Conservation (phyloP, 257 asterid genomes). For the Vinca minor region DNA sequence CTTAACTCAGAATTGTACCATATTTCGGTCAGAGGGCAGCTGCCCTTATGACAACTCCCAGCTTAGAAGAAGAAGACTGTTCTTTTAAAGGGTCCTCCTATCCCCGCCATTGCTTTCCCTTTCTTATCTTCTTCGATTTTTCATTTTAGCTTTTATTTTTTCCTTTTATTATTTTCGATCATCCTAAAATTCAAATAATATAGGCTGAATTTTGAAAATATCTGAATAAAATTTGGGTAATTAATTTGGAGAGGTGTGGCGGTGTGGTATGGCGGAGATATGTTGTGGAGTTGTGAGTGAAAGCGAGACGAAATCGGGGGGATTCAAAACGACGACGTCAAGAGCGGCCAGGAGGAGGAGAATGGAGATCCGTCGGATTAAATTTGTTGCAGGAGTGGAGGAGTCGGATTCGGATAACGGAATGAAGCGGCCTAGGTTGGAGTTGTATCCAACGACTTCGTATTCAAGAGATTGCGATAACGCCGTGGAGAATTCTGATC, state of each 20-base stretch:
- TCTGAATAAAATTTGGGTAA: background rate
- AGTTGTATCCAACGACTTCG: slow-evolving; percentile 8
- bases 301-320: slow-evolving; percentile 25
- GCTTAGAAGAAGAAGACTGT: background rate
- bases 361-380: slow-evolving; percentile 39
- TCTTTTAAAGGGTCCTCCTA: slow-evolving; percentile 4
- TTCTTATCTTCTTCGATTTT: background rate
- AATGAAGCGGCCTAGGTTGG: slow-evolving; percentile 32
- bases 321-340: slow-evolving; percentile 26
- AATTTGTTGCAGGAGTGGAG: slow-evolving; percentile 18
- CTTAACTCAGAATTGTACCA: slow-evolving; percentile 6
- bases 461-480: slow-evolving; percentile 19
- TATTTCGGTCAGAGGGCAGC: slow-evolving; percentile 6
- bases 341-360: slow-evolving; percentile 45
- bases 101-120: background rate
- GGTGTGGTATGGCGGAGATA: slow-evolving; percentile 50
- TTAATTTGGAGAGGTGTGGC: too few relatives aligned
- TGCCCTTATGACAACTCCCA: background rate
- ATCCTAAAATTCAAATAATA: too few relatives aligned
- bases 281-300: slow-evolving; percentile 39
- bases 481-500: slow-evolving; percentile 18
- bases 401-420: slow-evolving; percentile 5
- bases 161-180: too few relatives aligned
- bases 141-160: background rate
- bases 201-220: too few relatives aligned